Percentiles rank a stretch among this genome's conserved stretches.
These are phyloP conservation scores for Chionographis japonica DNA, from an alignment of 106 monocot species.

Conservation along the genomic window DNA sequence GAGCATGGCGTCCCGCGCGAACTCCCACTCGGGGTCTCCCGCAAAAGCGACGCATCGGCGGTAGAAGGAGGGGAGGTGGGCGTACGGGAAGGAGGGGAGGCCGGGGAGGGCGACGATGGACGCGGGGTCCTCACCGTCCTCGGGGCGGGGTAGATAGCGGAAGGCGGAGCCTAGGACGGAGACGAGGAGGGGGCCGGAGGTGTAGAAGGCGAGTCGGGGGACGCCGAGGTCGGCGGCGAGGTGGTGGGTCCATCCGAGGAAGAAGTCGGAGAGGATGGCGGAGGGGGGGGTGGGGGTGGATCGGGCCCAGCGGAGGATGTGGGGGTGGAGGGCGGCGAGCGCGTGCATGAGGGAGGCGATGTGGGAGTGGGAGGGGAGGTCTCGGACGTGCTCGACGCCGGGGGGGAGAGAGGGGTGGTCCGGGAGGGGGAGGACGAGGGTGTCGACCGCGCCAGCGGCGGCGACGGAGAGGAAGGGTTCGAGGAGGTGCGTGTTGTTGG, in stretches of 20 bases:
- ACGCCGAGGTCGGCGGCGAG: constrained; percentile 29
- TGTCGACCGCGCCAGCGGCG: neutral
- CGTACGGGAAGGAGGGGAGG: constrained; percentile 21
- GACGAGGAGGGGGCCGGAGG: constrained; percentile 23
- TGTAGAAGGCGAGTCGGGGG: constrained; percentile 28
- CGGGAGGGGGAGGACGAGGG: neutral
- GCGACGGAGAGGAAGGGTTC: constrained; percentile 11
- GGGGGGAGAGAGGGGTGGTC: neutral
- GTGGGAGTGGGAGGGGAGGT: constrained; percentile 15
- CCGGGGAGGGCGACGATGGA: neutral
- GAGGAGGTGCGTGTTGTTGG: constrained; percentile 25
- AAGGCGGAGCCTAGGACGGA: constrained; percentile 16
- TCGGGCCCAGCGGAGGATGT: constrained; percentile 13
- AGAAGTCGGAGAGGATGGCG: constrained; percentile 40
- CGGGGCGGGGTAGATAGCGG: neutral
- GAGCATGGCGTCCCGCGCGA: constrained; percentile 7
- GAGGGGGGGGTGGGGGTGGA: constrained; percentile 13
- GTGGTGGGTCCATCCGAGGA: constrained; percentile 31
- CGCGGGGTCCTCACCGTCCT: neutral
- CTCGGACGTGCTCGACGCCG: constrained; percentile 20
- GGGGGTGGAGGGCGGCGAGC: constrained; percentile 21
- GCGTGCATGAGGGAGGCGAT: constrained; percentile 6
- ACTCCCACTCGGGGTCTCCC: constrained; percentile 23
- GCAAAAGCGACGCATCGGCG: constrained; percentile 4
- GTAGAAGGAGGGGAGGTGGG: constrained; percentile 23